These are phyloP conservation scores for Voacanga thouarsii DNA, from an alignment of 257 asterid genomes.

Conservation along the genomic window DNA sequence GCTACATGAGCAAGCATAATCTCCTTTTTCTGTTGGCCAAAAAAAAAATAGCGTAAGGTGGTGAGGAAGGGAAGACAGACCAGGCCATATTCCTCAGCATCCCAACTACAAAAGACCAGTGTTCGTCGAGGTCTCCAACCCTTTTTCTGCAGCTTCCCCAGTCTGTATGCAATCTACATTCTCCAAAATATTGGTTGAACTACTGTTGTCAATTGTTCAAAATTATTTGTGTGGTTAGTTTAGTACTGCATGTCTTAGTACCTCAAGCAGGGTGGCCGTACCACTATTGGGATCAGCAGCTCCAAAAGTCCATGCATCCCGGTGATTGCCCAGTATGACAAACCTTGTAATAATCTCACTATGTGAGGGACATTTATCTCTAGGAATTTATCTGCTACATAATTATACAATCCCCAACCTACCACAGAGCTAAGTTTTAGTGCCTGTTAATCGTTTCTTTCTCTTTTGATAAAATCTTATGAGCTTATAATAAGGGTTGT, in stretches of 20 bases:
- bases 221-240: background rate
- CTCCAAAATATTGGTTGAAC: constrained; percentile 18
- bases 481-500: background rate
- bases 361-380: constrained; percentile 14
- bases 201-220: constrained; percentile 2
- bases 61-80: constrained; percentile 33
- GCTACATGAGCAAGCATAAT: background rate
- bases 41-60: background rate
- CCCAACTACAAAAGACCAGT: constrained; percentile 81
- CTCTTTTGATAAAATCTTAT: background rate
- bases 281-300: constrained; percentile 93
- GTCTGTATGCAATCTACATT: constrained; percentile 60
- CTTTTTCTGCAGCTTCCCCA: constrained; percentile 40
- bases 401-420: background rate
- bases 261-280: constrained; percentile 86
- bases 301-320: constrained; percentile 97
- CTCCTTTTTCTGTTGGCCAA: background rate
- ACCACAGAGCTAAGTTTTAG: background rate
- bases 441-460: background rate
- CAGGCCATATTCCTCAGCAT: constrained; percentile 91
- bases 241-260: constrained; percentile 11
- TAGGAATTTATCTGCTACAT: background rate
- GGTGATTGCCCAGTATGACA: constrained; percentile 86
- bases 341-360: constrained; percentile 34
- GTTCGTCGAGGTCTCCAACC: constrained; percentile 78